Conservation (phyloP, 2,329 filamentous ascomycete species). For the Claviceps sp. region DNA sequence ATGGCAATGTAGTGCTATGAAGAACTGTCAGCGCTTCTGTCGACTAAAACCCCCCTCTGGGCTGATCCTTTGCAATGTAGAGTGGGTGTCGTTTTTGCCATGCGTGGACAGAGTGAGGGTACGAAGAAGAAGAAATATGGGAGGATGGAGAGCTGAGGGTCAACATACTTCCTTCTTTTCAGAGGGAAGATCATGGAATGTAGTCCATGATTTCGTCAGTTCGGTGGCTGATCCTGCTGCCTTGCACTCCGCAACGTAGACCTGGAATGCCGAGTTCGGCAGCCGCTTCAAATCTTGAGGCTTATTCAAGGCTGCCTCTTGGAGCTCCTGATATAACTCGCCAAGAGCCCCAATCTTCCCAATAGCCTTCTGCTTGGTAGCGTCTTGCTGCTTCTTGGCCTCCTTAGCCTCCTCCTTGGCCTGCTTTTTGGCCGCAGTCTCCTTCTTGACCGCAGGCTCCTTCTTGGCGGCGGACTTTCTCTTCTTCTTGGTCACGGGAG, state of each 20-base stretch:
- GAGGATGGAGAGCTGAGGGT: neutral
- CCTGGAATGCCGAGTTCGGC: conserved; percentile 20
- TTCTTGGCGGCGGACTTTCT: conserved; percentile 27
- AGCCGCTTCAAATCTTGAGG: conserved; percentile 19
- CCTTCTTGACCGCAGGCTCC: conserved; percentile 1
- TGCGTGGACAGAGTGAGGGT: neutral
- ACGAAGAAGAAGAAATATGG: neutral
- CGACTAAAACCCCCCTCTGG: too few species aligned
- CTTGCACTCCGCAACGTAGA: conserved; percentile 21
- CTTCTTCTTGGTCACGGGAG: conserved; percentile 7
- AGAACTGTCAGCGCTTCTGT: neutral
- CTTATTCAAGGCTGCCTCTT: conserved; percentile 26
- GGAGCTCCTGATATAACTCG: conserved; percentile 16
- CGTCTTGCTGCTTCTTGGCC: neutral
- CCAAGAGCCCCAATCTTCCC: too few species aligned
- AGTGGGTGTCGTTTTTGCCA: neutral
- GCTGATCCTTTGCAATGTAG: neutral
- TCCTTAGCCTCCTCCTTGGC: conserved; percentile 25
- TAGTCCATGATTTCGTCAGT: conserved; percentile 14
- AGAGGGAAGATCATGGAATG: conserved; percentile 27
- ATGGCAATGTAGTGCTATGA: conserved; percentile 18
- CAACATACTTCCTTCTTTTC: conserved; percentile 30
- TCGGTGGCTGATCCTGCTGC: too few species aligned
- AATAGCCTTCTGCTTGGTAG: conserved; percentile 7
- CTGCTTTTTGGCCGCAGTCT: conserved; percentile 21